These are phyloP conservation scores for Fusarium sp. DNA, from an alignment of 2,329 filamentous ascomycete species.

Conservation along the genomic window DNA sequence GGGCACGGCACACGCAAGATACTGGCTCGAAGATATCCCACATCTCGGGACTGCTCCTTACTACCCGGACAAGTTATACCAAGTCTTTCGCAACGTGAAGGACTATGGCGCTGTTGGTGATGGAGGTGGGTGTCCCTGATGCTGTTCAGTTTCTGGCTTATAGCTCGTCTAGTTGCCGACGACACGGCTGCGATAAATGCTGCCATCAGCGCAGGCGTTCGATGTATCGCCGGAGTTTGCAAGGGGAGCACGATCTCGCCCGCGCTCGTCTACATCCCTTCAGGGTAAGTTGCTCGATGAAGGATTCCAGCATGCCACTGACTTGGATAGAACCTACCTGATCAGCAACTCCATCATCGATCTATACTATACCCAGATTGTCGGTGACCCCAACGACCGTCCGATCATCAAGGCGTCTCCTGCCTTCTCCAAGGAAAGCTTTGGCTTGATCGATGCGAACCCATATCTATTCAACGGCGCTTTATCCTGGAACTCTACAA, in stretches of 20 bases:
- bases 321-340: constrained; percentile 67
- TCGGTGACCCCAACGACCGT: constrained; percentile 74
- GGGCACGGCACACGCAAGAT: constrained; percentile 24
- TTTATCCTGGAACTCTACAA: constrained; percentile 65
- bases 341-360: constrained; percentile 78
- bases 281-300: constrained; percentile 46
- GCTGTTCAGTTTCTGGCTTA: background rate
- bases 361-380: constrained; percentile 83
- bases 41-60: constrained; percentile 46
- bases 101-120: constrained; percentile 48
- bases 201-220: constrained; percentile 41
- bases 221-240: constrained; percentile 42
- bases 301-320: constrained; percentile 11
- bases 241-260: constrained; percentile 51
- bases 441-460: constrained; percentile 62
- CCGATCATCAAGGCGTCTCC: constrained; percentile 67
- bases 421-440: constrained; percentile 56
- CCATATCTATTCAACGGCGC: constrained; percentile 55
- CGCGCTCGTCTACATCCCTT: constrained; percentile 53
- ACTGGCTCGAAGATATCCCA: constrained; percentile 46
- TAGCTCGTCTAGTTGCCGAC: constrained; percentile 34
- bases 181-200: constrained; percentile 46
- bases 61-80: constrained; percentile 44
- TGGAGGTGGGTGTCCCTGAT: constrained; percentile 34
- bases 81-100: constrained; percentile 48